phyloP scores from a whole-genome alignment of 2,329 filamentous ascomycete genomes.

The Microsporum canis region DNA sequence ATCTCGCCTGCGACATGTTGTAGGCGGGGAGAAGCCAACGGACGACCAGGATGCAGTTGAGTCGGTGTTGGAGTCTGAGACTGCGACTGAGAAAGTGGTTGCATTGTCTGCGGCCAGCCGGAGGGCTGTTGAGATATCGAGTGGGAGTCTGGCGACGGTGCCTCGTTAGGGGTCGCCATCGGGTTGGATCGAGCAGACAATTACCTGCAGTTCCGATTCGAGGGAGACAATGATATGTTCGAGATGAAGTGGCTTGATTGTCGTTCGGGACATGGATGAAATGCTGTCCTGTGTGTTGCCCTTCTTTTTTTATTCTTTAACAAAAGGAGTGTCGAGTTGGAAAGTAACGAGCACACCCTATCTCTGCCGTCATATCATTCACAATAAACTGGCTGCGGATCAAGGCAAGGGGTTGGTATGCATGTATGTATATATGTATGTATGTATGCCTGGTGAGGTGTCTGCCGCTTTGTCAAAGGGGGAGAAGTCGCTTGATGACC shows the following conservation, averaged over 20 bases:
- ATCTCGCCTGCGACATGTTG: constrained; percentile 59
- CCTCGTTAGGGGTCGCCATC: background rate
- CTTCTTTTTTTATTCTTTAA: background rate
- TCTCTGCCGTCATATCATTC: background rate
- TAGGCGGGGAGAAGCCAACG: constrained; percentile 54
- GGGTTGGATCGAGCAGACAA: background rate
- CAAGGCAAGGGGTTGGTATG: background rate
- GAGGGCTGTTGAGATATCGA: background rate
- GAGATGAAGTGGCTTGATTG: background rate
- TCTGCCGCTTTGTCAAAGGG: background rate
- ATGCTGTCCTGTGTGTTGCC: background rate
- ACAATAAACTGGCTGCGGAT: background rate
- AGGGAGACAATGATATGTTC: background rate
- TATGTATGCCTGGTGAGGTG: background rate
- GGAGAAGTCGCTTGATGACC: background rate
- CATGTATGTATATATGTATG: background rate
- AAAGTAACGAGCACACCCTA: background rate
- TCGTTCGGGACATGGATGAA: background rate
- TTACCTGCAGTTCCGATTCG: background rate
- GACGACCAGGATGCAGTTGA: background rate
- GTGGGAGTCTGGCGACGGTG: background rate
- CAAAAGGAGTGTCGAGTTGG: background rate
- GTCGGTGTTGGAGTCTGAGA: background rate
- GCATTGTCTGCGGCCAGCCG: background rate
- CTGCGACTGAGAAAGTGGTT: background rate